These are phyloP conservation scores for Dalbergia oliveri DNA, from an alignment of 306 rosid species.

Conservation along the genomic window DNA sequence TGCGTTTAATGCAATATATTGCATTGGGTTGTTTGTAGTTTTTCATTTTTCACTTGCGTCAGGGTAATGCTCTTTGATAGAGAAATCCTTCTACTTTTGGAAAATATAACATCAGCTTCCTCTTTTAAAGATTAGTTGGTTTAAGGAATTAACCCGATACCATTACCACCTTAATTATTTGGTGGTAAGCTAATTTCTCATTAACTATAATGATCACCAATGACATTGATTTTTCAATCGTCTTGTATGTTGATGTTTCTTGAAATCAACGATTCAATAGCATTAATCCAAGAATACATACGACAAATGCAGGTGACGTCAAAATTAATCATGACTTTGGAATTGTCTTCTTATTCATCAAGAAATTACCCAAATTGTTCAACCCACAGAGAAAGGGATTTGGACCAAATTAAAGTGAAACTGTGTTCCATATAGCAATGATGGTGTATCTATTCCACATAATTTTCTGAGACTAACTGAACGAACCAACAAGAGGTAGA, in stretches of 20 bases:
- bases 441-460: conserved; percentile 35
- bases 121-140: conserved; percentile 50
- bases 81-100: conserved; percentile 45
- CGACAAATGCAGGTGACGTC: conserved; percentile 47
- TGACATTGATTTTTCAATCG: conserved; percentile 38
- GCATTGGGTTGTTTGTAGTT: conserved; percentile 40
- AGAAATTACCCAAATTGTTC: conserved; percentile 43
- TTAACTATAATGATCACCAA: conserved; percentile 39
- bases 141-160: conserved; percentile 45
- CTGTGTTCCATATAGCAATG: conserved; percentile 38
- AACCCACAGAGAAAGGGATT: conserved; percentile 32
- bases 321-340: conserved; percentile 47
- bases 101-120: conserved; percentile 48
- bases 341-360: conserved; percentile 43
- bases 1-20: conserved; percentile 43
- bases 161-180: conserved; percentile 40
- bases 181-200: conserved; percentile 46
- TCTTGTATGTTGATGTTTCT: conserved; percentile 28
- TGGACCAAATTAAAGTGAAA: conserved; percentile 11
- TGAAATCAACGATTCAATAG: conserved; percentile 16
- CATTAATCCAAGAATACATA: conserved; percentile 31
- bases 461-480: conserved; percentile 35
- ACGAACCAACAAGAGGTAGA: conserved; percentile 38
- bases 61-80: conserved; percentile 35
- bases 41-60: conserved; percentile 36